Base-by-base conservation (phyloP, 768 basidiomycete genomes). In the Lyophyllum decastes region DNA sequence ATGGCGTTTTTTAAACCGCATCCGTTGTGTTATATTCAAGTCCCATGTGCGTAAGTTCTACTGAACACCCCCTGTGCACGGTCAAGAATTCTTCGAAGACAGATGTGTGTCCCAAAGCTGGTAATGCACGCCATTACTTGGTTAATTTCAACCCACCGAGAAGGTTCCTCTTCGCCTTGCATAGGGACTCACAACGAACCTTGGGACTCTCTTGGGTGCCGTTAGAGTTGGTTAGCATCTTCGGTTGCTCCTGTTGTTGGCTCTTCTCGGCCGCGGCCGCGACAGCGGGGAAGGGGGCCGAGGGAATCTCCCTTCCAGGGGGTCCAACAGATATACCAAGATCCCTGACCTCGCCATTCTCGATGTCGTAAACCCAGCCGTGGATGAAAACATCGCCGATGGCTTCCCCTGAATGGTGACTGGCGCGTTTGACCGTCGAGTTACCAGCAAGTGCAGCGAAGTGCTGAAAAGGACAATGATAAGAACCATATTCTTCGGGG, bases 331-430 rank as follows among this genome's bases (percentile, higher is more conserved):
- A 74, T 45, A 84, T 59, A 2, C 73, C 68, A 54, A 88, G 68
- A 61, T 86, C 82, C 34, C 67, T 66, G 48, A 87, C 68, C 25
- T 71, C 66, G 5, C 86, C 85, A 30, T 71, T 79, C 60, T 78
- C 80, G 55, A 86, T 73, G 52, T 85, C 79, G 57, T 85, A 85
- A 30, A 87, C 79, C 81, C 81, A 86, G 6, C 85, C 85, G 44
- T 87, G 84, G 4, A 87, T 66, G 59, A 70, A 76, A 1, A 76
- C 67, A 12, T 70, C 66, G 14, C 61, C 55, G 8, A 58, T 26
- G 5, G 68, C 54, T 30, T 56, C 35, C 16, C 8, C 40, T 19
- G 40, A n/a, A 19, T 30, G 30, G 10, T 10, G 30, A 10, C 55
- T 65, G 34, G 59, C 47, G 40, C 63, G 56, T 35, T 59, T 59